Conservation (phyloP, 768 basidiomycete species). For the Russula vinacea region DNA sequence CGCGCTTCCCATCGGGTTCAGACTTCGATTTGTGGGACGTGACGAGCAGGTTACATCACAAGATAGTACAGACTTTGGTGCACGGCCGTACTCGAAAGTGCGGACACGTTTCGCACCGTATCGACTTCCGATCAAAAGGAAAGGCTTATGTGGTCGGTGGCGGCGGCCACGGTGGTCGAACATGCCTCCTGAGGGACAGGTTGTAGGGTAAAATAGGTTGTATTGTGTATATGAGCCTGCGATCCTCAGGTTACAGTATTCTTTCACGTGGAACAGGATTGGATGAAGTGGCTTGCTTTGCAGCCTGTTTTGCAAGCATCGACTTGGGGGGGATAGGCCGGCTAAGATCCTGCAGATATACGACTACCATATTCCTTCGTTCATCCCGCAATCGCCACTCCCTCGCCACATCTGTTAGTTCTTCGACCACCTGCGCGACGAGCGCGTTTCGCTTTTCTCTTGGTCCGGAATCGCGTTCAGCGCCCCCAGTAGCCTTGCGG, state of each 20-base stretch:
- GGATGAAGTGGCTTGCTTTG: not conserved
- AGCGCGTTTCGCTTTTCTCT: constrained; percentile 24
- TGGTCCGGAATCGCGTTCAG: not conserved
- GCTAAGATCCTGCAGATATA: constrained; percentile 23
- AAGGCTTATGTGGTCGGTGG: constrained; percentile 27
- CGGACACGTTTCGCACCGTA: constrained; percentile 11
- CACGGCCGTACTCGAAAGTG: not conserved
- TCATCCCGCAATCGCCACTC: constrained; percentile 29
- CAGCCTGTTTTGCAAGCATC: not conserved
- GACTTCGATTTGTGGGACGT: constrained; percentile 22
- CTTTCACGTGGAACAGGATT: not conserved
- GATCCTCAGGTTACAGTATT: not conserved
- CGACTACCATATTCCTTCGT: constrained; percentile 16
- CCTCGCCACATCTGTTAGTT: constrained; percentile 32
- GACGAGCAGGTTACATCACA: not conserved
- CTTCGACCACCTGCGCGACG: constrained; percentile 21
- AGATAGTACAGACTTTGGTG: not conserved
- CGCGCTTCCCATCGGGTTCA: constrained; percentile 20
- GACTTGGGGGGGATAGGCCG: constrained; percentile 27
- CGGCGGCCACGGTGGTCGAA: not conserved
- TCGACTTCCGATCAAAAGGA: constrained; percentile 29
- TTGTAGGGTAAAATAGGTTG: not conserved
- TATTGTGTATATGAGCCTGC: not conserved
- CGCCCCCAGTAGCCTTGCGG: constrained; percentile 32
- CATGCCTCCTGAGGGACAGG: not conserved